A percentile compares a stretch with the other conserved stretches of the same genome.
Evolutionary conservation across 2,329 filamentous ascomycete species (phyloP).

Genomic region (Cytospora leucostoma): DNA sequence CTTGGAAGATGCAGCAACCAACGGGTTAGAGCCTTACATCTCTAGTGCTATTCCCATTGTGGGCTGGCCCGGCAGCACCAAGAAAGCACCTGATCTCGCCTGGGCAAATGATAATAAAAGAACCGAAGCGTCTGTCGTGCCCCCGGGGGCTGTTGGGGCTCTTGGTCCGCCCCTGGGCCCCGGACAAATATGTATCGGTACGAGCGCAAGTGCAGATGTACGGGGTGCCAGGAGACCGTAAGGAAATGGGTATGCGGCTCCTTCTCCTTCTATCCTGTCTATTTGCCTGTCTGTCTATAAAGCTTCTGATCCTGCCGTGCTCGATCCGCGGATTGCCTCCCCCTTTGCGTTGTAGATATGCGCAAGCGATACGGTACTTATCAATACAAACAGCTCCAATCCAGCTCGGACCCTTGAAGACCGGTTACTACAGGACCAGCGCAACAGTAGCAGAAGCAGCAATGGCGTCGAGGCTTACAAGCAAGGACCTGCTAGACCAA

Average conservation of each 20-base stretch:
- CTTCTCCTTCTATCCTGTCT: conserved; percentile 3
- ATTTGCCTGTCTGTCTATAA: conserved; percentile 20
- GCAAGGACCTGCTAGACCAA: conserved; percentile 32
- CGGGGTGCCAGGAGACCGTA: not conserved
- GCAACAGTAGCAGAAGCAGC: conserved; percentile 4
- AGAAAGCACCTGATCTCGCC: conserved; percentile 20
- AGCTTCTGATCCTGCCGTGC: conserved; percentile 14
- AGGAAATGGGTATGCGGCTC: conserved; percentile 20
- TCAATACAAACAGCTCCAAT: conserved; percentile 1
- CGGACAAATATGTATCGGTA: not conserved
- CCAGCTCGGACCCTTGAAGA: not conserved
- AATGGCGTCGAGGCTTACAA: conserved; percentile 29
- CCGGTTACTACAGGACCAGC: conserved; percentile 7
- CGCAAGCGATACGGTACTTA: conserved; percentile 1
- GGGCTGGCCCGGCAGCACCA: conserved; percentile 21
- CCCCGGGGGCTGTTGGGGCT: conserved; percentile 10
- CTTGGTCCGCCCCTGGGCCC: conserved; percentile 6
- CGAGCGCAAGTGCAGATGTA: not conserved
- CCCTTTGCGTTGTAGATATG: conserved; percentile 6
- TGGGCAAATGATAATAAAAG: conserved; percentile 16
- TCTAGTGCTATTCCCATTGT: conserved; percentile 16
- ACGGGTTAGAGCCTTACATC: conserved; percentile 7
- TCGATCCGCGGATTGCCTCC: not conserved
- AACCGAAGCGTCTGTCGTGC: conserved; percentile 5
- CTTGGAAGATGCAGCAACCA: not conserved